Evolutionary conservation across 2,329 filamentous ascomycete species (phyloP).

Genomic region (Pseudocercospora fuligena): DNA sequence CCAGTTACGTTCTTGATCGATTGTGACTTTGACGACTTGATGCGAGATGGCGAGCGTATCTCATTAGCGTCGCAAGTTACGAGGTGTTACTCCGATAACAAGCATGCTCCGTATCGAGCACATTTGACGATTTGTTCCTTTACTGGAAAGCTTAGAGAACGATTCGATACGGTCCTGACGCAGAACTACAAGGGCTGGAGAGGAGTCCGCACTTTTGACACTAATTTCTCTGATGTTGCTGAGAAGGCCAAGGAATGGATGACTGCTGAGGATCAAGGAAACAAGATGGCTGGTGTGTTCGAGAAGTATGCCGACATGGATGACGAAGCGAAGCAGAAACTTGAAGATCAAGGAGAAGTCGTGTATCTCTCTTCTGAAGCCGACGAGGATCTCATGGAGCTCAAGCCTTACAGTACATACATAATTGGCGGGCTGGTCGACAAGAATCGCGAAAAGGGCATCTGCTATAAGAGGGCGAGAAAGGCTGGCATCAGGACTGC

Average conservation of each 20-base stretch:
- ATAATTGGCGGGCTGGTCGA: constrained; percentile 94
- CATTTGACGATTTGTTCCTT: constrained; percentile 81
- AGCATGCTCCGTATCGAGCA: constrained; percentile 66
- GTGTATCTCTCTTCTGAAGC: constrained; percentile 93
- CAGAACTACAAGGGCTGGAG: constrained; percentile 80
- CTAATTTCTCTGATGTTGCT: constrained; percentile 74
- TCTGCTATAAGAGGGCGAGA: constrained; percentile 83
- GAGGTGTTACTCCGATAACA: constrained; percentile 87
- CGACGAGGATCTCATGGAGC: constrained; percentile 77
- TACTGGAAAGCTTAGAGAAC: constrained; percentile 71
- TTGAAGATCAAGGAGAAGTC: constrained; percentile 58
- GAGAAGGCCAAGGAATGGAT: constrained; percentile 70
- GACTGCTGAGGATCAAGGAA: constrained; percentile 54
- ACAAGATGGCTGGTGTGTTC: constrained; percentile 36
- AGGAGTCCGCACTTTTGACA: constrained; percentile 72
- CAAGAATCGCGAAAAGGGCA: constrained; percentile 92
- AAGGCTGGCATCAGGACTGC: constrained; percentile 82
- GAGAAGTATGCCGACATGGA: constrained; percentile 30
- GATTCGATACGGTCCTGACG: constrained; percentile 77
- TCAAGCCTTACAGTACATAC: constrained; percentile 89
- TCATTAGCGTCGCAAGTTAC: constrained; percentile 85
- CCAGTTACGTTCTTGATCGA: constrained; percentile 85
- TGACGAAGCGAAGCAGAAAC: constrained; percentile 24
- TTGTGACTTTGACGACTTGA: constrained; percentile 88
- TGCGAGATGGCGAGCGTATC: constrained; percentile 83